Evolutionary conservation across 179 eudicot species (phyloP).

Genomic region (Spergularia azorica): DNA sequence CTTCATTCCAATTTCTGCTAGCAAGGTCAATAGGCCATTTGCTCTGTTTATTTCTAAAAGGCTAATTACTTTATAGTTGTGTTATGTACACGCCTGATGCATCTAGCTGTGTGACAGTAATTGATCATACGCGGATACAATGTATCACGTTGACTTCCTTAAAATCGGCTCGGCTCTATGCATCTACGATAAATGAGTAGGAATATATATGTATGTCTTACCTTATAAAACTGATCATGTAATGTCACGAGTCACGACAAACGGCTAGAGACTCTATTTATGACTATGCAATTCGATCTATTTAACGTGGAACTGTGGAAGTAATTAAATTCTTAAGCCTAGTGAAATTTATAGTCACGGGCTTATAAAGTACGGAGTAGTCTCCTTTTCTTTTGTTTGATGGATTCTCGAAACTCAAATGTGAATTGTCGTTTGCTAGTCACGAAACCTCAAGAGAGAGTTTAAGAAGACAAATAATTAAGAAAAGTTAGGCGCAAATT

Average conservation of each 20-base stretch:
- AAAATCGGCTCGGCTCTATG: neutral
- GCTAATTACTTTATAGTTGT: neutral
- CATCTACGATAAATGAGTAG: neutral
- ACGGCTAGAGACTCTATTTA: no score
- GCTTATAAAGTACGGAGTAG: no score
- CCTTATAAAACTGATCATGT: no score
- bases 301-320: no score
- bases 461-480: slow-evolving; percentile 6
- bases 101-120: neutral
- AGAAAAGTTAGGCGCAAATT: slow-evolving; percentile 7
- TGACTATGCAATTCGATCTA: no score
- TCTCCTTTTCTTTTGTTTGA: neutral
- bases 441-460: neutral
- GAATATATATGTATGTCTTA: neutral
- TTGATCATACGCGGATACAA: neutral
- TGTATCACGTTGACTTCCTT: neutral
- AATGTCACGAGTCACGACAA: no score
- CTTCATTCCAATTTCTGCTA: neutral
- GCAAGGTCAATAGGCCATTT: neutral
- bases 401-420: neutral
- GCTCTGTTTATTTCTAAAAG: neutral
- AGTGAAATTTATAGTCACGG: no score
- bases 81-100: neutral
- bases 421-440: neutral
- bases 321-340: no score